Conservation (phyloP, 2,329 filamentous ascomycete genomes). For the Neurospora sp. region DNA sequence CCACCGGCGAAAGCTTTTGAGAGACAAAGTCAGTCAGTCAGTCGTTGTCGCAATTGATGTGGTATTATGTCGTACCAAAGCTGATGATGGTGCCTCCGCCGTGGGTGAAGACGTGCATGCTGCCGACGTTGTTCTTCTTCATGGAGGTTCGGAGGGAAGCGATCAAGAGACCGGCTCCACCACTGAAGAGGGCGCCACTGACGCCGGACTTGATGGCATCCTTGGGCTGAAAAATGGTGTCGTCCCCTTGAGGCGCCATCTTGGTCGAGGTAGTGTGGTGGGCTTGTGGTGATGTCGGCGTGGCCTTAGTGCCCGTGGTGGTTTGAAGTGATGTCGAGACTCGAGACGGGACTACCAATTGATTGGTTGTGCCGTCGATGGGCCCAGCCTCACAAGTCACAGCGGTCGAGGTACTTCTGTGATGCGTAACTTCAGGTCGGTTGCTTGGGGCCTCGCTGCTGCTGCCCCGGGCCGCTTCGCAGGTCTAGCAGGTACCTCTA, state of each 20-base stretch:
- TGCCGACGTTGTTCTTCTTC: constrained; percentile 69
- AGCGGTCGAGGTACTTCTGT: neutral
- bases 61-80: constrained; percentile 42
- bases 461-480: neutral
- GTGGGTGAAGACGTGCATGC: constrained; percentile 69
- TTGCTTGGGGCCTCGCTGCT: neutral
- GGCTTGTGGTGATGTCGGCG: neutral
- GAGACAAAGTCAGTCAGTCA: neutral
- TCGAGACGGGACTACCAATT: neutral
- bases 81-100: constrained; percentile 63
- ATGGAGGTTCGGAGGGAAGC: constrained; percentile 71
- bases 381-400: neutral
- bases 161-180: constrained; percentile 45
- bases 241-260: constrained; percentile 24
- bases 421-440: neutral
- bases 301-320: neutral
- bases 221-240: constrained; percentile 25
- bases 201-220: constrained; percentile 50
- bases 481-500: no score
- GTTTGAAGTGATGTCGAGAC: neutral
- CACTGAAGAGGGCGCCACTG: constrained; percentile 44
- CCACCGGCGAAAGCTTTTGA: constrained; percentile 53
- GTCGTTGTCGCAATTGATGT: neutral
- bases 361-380: neutral
- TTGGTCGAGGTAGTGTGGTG: constrained; percentile 6